These are phyloP conservation scores for Zygosaccharomyces rouxii DNA, from an alignment of 805 yeast species.

Conservation along the genomic window DNA sequence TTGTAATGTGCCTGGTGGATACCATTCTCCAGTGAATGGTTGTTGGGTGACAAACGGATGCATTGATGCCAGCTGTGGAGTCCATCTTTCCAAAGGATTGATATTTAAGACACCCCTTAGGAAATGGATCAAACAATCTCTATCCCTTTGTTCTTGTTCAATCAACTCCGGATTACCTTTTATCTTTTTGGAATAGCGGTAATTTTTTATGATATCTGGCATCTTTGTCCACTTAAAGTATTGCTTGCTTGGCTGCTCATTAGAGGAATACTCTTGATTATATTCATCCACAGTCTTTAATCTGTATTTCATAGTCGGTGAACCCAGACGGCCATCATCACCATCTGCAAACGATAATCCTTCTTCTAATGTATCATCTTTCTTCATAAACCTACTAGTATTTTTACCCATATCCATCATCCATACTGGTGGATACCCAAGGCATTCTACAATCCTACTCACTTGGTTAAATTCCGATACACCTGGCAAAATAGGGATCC, in stretches of 20 bases:
- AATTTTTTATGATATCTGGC: conserved; percentile 70
- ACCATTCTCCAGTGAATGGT: conserved; percentile 50
- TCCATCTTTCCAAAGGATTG: conserved; percentile 92
- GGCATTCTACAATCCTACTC: conserved; percentile 70
- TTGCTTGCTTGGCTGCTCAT: conserved; percentile 77
- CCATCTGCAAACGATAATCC: conserved; percentile 3
- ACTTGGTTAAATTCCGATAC: conserved; percentile 90
- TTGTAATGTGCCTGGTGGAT: conserved; percentile 42
- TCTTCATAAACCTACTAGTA: conserved; percentile 52
- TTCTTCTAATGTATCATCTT: conserved; percentile 14
- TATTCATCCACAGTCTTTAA: conserved; percentile 51
- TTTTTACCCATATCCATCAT: conserved; percentile 95
- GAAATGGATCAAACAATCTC: conserved; percentile 72
- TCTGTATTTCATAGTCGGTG: conserved; percentile 24
- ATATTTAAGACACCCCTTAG: conserved; percentile 70
- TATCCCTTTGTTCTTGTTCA: conserved; percentile 69
- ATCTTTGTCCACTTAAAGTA: conserved; percentile 67
- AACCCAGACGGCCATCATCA: neutral
- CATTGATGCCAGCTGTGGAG: conserved; percentile 89
- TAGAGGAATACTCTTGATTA: conserved; percentile 33
- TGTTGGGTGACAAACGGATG: conserved; percentile 84
- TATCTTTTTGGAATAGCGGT: conserved; percentile 61
- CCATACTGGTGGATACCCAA: conserved; percentile 89
- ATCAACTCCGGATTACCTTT: conserved; percentile 35
- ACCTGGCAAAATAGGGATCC: conserved; percentile 93